Base-by-base conservation (phyloP, 2,329 filamentous ascomycete species). In the Ophiostoma sp. region DNA sequence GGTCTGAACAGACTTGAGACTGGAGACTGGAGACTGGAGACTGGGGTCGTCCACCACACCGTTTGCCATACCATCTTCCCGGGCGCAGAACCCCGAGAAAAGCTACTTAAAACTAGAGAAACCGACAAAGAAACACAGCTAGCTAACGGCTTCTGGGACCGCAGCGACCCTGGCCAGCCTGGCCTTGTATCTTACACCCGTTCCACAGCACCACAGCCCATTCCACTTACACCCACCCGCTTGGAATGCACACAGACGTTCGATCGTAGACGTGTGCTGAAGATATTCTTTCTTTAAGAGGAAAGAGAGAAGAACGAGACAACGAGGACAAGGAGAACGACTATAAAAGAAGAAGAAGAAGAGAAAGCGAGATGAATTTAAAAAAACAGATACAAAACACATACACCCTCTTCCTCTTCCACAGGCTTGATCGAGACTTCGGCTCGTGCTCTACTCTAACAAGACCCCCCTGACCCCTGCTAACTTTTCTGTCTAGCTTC, bases 11-110 rank as follows among this genome's bases (percentile, higher is more conserved):
- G 27, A 27, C 47, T 52, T 16, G 47, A 52, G 47, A 55, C 49
- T 52, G n/a, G 47, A 52, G 47, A 52, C 47, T 52, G 12, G 45
- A 66, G 63, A 64, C 58, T 64, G 64, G 55, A 36, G 38, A 58
- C 67, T 41, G 49, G 49, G 49, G 14, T 12, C 14, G 45, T 47
- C 12, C 12, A 47, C 45, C 14, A 55, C n/a, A 55, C 49, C 49
- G 18, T 55, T 55, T 55, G 49, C 49, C 49, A n/a, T 55, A 55
- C 49, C 49, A 52, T 9, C 47, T 52, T n/a, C 49, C 49, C 49
- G 49, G 49, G 27, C 49, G 11, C 49, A 55, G 12, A 55, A 27
- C n/a, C 49, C 49, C 49, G 49, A 41, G 44, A 55, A 65, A 41
- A 16, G 38, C 27, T 62, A 68, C 62, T 49, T 41, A 36, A 42